phyloP scores from a whole-genome alignment of 2,329 filamentous ascomycete species.

The Fusarium penzigii region DNA sequence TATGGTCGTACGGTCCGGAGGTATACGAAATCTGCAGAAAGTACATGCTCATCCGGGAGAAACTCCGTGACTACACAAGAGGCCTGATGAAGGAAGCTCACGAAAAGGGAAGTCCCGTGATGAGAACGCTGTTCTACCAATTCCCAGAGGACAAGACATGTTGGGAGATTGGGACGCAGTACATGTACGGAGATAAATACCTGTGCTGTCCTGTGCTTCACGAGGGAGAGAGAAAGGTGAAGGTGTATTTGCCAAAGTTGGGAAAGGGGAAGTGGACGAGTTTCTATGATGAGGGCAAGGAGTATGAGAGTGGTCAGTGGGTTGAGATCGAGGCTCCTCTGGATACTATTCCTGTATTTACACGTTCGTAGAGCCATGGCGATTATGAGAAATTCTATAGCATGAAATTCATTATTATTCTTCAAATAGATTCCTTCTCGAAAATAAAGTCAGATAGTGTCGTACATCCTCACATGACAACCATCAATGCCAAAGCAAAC shows the following conservation, averaged over 20 bases:
- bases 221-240: constrained; percentile 44
- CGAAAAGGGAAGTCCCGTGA: constrained; percentile 60
- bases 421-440: no score
- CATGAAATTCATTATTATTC: no score
- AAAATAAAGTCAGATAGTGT: no score
- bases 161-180: constrained; percentile 62
- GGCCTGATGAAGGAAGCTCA: constrained; percentile 61
- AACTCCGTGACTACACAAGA: constrained; percentile 58
- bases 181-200: constrained; percentile 64
- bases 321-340: neutral
- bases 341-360: neutral
- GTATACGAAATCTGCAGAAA: constrained; percentile 61
- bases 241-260: constrained; percentile 53
- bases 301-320: neutral
- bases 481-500: neutral
- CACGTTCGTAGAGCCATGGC: neutral
- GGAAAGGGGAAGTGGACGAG: constrained; percentile 18
- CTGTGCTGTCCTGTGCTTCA: constrained; percentile 57
- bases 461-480: neutral
- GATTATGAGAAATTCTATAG: no score
- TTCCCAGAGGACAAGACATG: constrained; percentile 55
- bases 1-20: constrained; percentile 65
- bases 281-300: neutral
- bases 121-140: constrained; percentile 64
- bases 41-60: constrained; percentile 60